Evolutionary conservation across 164 flowering plant genomes (phyloP).

Genomic region (Vitis labrusca): DNA sequence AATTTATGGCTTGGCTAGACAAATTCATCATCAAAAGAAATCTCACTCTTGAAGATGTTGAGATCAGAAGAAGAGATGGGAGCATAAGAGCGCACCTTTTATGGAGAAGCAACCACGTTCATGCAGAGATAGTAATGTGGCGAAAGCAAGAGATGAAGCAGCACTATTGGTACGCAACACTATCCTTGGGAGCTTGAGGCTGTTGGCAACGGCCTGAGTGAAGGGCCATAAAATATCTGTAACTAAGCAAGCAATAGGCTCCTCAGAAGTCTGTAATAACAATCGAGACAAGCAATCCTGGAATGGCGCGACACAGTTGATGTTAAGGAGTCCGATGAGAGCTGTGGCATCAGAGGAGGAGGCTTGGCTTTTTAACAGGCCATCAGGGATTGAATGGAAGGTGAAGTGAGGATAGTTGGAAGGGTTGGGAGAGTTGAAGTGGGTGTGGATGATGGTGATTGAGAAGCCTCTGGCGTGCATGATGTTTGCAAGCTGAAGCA

Average conservation of each 20-base stretch:
- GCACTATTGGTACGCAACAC: conserved; percentile 34
- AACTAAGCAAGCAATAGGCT: conserved; percentile 33
- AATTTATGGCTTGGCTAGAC: too few species aligned
- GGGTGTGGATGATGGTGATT: conserved; percentile 43
- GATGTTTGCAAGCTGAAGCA: conserved; percentile 44
- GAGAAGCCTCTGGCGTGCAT: conserved; percentile 50
- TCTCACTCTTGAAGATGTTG: too few species aligned
- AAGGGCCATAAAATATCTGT: conserved; percentile 26
- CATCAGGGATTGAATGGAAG: conserved; percentile 28
- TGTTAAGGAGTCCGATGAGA: conserved; percentile 16
- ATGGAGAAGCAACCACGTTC: conserved; percentile 39
- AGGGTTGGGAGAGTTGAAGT: conserved; percentile 42
- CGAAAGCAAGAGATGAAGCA: conserved; percentile 20
- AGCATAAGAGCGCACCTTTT: conserved; percentile 22
- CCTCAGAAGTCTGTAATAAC: conserved; percentile 20
- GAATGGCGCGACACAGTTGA: conserved; percentile 20
- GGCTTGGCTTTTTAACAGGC: conserved; percentile 10
- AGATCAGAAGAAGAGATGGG: too few species aligned
- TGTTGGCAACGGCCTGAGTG: conserved; percentile 26
- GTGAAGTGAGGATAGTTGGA: conserved; percentile 36
- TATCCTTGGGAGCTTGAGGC: conserved; percentile 33
- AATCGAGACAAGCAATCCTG: conserved; percentile 20
- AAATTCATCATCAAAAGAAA: too few species aligned
- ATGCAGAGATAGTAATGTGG: conserved; percentile 26
- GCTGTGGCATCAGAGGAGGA: background rate